A percentile compares a stretch with the other conserved stretches of the same genome.
Evolutionary conservation across 768 basidiomycete species (phyloP).

Genomic region (Agrocybe chaxingu): DNA sequence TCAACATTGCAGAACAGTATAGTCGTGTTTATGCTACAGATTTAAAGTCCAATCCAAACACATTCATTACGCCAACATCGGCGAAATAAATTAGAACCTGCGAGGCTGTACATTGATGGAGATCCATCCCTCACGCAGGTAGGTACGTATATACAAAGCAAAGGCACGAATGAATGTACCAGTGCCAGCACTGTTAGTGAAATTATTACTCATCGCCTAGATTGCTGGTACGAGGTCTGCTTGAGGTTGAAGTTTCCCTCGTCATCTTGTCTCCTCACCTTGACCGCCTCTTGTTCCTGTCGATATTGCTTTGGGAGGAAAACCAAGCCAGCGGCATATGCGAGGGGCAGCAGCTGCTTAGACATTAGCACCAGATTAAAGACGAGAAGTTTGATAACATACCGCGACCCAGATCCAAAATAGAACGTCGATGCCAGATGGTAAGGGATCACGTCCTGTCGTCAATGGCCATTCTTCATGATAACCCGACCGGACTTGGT

Average conservation of each 20-base stretch:
- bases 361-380: not conserved
- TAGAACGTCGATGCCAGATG: slow-evolving; percentile 33
- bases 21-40: too few species aligned
- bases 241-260: slow-evolving; percentile 10
- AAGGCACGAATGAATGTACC: not conserved
- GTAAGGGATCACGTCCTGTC: slow-evolving; percentile 38
- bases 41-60: too few species aligned
- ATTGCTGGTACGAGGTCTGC: slow-evolving; percentile 8
- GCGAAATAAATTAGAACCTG: too few species aligned
- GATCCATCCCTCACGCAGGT: too few species aligned
- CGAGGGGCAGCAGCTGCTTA: slow-evolving; percentile 38
- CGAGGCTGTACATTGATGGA: too few species aligned
- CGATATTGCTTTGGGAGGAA: slow-evolving; percentile 45
- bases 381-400: slow-evolving; percentile 16
- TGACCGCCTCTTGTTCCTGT: slow-evolving; percentile 35
- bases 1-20: too few species aligned
- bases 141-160: not conserved
- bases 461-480: slow-evolving; percentile 44
- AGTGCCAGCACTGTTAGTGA: too few species aligned
- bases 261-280: slow-evolving; percentile 4
- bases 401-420: slow-evolving; percentile 51
- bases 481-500: slow-evolving; percentile 47
- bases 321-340: slow-evolving; percentile 38
- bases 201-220: not conserved
- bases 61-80: too few species aligned